A percentile compares a stretch with the other conserved stretches of the same genome.
Conservation (phyloP, 495 filamentous ascomycete genomes). For the Cenococcum geophilum region DNA sequence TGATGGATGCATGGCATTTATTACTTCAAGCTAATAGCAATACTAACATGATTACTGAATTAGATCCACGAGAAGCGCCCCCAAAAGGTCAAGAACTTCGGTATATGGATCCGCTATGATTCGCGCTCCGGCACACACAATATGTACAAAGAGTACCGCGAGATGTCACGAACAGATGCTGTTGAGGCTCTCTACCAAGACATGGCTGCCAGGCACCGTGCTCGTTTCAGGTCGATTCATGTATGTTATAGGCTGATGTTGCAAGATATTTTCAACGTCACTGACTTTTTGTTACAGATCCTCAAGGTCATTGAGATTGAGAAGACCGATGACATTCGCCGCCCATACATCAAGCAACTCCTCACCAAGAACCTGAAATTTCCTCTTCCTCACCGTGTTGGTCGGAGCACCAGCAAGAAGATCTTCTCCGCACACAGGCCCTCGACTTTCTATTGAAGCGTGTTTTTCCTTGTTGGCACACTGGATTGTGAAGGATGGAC, state of each 20-base stretch:
- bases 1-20: background rate
- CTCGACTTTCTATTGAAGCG: slow-evolving; percentile 64
- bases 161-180: slow-evolving; percentile 89
- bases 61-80: slow-evolving; percentile 98
- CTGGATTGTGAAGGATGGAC: slow-evolving; percentile 23
- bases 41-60: slow-evolving; percentile 6
- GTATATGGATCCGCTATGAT: slow-evolving; percentile 99
- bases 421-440: slow-evolving; percentile 86
- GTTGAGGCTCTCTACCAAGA: slow-evolving; percentile 98
- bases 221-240: slow-evolving; percentile 95
- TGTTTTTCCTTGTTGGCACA: slow-evolving; percentile 25
- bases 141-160: slow-evolving; percentile 99
- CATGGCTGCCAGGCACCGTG: slow-evolving; percentile 97
- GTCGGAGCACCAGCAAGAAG: slow-evolving; percentile 73
- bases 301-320: slow-evolving; percentile 96
- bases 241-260: slow-evolving; percentile 50
- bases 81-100: slow-evolving; percentile 99
- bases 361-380: slow-evolving; percentile 90
- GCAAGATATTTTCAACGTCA: background rate
- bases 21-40: background rate
- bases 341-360: slow-evolving; percentile 98
- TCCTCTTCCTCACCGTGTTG: slow-evolving; percentile 93
- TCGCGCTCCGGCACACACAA: slow-evolving; percentile 99
- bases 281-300: slow-evolving; percentile 53
- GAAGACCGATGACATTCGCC: slow-evolving; percentile 85